These are phyloP conservation scores for Parsonsia alboflavescens DNA, from an alignment of 257 asterid species.

Conservation along the genomic window DNA sequence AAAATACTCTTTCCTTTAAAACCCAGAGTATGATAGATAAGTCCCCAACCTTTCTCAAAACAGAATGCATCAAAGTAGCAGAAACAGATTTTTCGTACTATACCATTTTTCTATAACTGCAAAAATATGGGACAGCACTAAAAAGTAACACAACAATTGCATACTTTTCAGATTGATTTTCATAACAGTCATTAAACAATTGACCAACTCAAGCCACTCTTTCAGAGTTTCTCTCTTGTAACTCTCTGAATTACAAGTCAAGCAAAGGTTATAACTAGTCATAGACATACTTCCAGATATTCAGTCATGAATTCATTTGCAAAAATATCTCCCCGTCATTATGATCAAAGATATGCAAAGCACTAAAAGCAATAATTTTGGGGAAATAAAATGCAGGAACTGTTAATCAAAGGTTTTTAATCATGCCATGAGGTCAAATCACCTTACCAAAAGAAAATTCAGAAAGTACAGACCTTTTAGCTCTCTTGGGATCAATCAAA, in stretches of 20 bases:
- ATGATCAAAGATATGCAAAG: background rate
- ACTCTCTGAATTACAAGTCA: background rate
- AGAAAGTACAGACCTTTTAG: conserved; percentile 62
- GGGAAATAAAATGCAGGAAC: background rate
- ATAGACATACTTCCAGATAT: background rate
- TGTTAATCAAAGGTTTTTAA: no score
- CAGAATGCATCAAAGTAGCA: background rate
- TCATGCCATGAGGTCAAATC: background rate
- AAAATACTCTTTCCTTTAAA: conserved; percentile 2
- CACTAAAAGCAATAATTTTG: background rate
- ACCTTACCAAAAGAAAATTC: background rate
- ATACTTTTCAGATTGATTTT: no score
- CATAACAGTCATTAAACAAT: background rate
- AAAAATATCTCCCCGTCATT: background rate
- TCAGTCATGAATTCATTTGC: background rate
- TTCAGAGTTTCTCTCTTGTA: background rate
- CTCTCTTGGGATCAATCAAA: conserved; percentile 84
- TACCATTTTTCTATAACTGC: background rate
- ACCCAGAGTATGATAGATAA: background rate
- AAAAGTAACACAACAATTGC: background rate
- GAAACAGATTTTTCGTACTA: background rate
- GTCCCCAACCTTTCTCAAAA: background rate
- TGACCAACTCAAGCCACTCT: conserved; percentile 12
- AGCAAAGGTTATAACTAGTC: background rate
- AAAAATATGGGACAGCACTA: background rate